Percentiles rank a stretch among this genome's conserved stretches.
phyloP scores from a whole-genome alignment of 495 filamentous ascomycete species.

The Aspergillus ellipticus region DNA sequence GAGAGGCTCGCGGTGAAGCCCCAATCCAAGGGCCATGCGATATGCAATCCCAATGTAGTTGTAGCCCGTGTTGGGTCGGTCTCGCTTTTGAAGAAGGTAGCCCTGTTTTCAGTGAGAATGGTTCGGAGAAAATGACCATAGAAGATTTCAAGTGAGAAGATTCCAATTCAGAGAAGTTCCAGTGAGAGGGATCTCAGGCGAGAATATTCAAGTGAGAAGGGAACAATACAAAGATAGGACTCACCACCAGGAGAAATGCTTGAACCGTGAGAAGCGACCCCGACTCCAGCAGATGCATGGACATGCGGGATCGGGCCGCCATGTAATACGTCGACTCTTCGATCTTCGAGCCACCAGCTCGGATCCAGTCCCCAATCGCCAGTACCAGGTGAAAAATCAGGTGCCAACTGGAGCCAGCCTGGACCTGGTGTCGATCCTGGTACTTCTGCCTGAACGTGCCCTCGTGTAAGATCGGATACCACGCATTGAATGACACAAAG shows the following conservation, averaged over 20 bases:
- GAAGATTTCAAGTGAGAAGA: no score
- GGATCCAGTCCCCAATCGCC: slow-evolving; percentile 23
- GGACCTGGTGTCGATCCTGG: slow-evolving; percentile 10
- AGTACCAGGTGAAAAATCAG: slow-evolving; percentile 21
- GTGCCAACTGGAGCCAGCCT: slow-evolving; percentile 17
- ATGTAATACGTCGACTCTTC: slow-evolving; percentile 16
- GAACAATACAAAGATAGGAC: background rate
- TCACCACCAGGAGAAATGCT: slow-evolving; percentile 23
- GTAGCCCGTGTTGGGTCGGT: slow-evolving; percentile 23
- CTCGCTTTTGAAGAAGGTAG: slow-evolving; percentile 22
- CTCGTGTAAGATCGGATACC: slow-evolving; percentile 24
- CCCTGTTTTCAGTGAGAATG: slow-evolving; percentile 7
- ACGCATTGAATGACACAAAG: slow-evolving; percentile 19
- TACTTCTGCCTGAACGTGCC: slow-evolving; percentile 19
- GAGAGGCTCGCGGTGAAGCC: slow-evolving; percentile 36
- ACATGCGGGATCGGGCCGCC: slow-evolving; percentile 23
- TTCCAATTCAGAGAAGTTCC: no score
- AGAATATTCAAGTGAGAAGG: background rate
- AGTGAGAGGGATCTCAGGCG: no score
- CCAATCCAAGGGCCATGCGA: slow-evolving; percentile 43
- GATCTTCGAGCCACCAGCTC: slow-evolving; percentile 7
- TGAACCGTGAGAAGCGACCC: slow-evolving; percentile 22
- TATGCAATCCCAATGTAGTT: slow-evolving; percentile 36
- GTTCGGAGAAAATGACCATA: no score
- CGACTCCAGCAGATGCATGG: slow-evolving; percentile 26